Conservation (phyloP, 2,329 filamentous ascomycete species). For the Phyllosticta capitalensis region DNA sequence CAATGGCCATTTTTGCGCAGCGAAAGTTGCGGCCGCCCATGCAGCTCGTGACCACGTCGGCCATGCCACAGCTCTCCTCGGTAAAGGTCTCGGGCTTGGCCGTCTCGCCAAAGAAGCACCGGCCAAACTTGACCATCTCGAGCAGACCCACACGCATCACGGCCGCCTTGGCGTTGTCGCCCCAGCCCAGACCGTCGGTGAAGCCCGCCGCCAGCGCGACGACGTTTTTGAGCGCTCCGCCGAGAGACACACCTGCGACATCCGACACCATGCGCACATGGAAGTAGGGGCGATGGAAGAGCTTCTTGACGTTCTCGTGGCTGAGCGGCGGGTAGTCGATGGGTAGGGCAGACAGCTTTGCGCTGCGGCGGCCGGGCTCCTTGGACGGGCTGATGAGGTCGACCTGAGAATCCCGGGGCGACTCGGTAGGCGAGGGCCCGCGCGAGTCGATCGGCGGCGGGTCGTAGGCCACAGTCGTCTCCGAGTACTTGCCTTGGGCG, state of each 20-base stretch:
- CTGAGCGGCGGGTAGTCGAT: slow-evolving; percentile 77
- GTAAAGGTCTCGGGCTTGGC: slow-evolving; percentile 81
- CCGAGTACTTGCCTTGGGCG: slow-evolving; percentile 89
- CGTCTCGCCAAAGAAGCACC: slow-evolving; percentile 80
- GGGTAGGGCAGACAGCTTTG: slow-evolving; percentile 66
- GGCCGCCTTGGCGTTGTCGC: slow-evolving; percentile 97
- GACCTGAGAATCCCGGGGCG: slow-evolving; percentile 39
- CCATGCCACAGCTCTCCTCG: slow-evolving; percentile 91
- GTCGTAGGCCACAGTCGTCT: slow-evolving; percentile 94
- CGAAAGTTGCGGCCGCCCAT: slow-evolving; percentile 88
- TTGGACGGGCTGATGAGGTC: slow-evolving; percentile 42
- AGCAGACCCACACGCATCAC: slow-evolving; percentile 93
- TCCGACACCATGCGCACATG: slow-evolving; percentile 89
- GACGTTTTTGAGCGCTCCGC: slow-evolving; percentile 93
- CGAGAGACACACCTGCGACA: slow-evolving; percentile 92
- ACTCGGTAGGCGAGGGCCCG: slow-evolving; percentile 51
- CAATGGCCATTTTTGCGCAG: slow-evolving; percentile 79
- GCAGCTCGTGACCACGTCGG: slow-evolving; percentile 91
- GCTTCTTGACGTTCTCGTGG: slow-evolving; percentile 68
- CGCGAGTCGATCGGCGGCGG: slow-evolving; percentile 81
- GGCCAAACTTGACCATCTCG: slow-evolving; percentile 94
- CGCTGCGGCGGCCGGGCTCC: slow-evolving; percentile 46
- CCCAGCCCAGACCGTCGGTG: slow-evolving; percentile 92
- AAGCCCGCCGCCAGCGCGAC: slow-evolving; percentile 91
- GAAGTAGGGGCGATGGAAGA: slow-evolving; percentile 97